Evolutionary conservation across 768 basidiomycete species (phyloP).

Genomic region (Boletus tylopilopsis): DNA sequence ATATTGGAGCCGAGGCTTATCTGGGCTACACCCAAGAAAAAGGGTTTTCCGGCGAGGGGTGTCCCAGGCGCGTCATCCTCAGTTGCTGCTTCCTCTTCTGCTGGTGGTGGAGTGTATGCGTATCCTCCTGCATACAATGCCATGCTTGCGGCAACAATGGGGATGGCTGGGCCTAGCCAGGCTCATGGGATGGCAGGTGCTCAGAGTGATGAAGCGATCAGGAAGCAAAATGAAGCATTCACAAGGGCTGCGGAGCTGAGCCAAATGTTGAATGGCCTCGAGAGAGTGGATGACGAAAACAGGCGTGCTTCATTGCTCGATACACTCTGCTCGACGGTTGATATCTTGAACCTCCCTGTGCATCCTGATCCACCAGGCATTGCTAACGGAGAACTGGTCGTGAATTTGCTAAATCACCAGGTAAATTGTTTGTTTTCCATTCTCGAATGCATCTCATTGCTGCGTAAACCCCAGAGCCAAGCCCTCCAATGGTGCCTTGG

Average conservation of each 20-base stretch:
- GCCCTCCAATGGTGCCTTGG: constrained; percentile 84
- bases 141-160: constrained; percentile 13
- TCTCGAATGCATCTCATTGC: background rate
- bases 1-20: constrained; percentile 61
- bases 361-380: constrained; percentile 72
- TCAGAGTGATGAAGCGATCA: constrained; percentile 27
- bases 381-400: constrained; percentile 58
- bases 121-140: constrained; percentile 15
- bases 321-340: constrained; percentile 60
- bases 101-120: constrained; percentile 7
- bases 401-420: constrained; percentile 82
- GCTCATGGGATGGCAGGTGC: constrained; percentile 3
- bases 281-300: constrained; percentile 75
- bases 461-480: constrained; percentile 52
- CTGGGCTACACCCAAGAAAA: constrained; percentile 73
- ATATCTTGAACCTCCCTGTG: constrained; percentile 66
- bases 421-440: constrained; percentile 30
- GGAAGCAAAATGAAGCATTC: constrained; percentile 39
- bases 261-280: constrained; percentile 60
- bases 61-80: constrained; percentile 22
- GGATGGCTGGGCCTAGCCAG: constrained; percentile 21
- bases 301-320: constrained; percentile 71
- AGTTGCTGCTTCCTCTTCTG: background rate
- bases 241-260: constrained; percentile 64
- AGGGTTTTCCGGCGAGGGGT: constrained; percentile 43